phyloP scores from a whole-genome alignment of 129 eudicot genomes.

The Flaveria bidentis region DNA sequence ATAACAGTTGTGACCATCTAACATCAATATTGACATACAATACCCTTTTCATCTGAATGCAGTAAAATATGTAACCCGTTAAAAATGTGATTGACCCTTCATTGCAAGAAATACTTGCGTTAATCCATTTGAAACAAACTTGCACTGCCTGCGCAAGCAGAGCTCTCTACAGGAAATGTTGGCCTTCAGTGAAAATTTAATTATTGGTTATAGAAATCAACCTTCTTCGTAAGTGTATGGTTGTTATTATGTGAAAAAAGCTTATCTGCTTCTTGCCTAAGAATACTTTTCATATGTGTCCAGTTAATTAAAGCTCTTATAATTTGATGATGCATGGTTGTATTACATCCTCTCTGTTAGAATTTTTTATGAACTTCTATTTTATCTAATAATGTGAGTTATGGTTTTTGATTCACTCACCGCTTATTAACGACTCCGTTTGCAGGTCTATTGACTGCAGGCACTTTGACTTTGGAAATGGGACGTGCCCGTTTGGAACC shows the following conservation, averaged over 20 bases:
- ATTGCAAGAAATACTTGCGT: too few relatives aligned
- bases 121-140: too few relatives aligned
- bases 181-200: too few relatives aligned
- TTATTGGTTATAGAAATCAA: too few relatives aligned
- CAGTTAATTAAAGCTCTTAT: not conserved
- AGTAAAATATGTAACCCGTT: not conserved
- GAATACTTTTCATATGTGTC: not conserved
- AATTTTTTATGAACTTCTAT: not conserved
- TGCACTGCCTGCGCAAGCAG: not conserved
- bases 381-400: not conserved
- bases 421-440: slow-evolving; percentile 11
- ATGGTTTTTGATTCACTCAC: slow-evolving; percentile 1
- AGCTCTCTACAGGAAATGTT: too few relatives aligned
- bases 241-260: too few relatives aligned
- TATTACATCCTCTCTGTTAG: not conserved
- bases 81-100: not conserved
- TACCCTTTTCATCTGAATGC: too few relatives aligned
- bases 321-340: slow-evolving; percentile 2
- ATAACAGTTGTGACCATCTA: not conserved
- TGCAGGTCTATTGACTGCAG: slow-evolving; percentile 96
- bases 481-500: slow-evolving; percentile 90
- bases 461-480: slow-evolving; percentile 92
- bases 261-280: too few relatives aligned
- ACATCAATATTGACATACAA: not conserved
- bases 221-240: too few relatives aligned